phyloP scores from a whole-genome alignment of 176 grass and related monocot species.

The Calamus simplicifolius region DNA sequence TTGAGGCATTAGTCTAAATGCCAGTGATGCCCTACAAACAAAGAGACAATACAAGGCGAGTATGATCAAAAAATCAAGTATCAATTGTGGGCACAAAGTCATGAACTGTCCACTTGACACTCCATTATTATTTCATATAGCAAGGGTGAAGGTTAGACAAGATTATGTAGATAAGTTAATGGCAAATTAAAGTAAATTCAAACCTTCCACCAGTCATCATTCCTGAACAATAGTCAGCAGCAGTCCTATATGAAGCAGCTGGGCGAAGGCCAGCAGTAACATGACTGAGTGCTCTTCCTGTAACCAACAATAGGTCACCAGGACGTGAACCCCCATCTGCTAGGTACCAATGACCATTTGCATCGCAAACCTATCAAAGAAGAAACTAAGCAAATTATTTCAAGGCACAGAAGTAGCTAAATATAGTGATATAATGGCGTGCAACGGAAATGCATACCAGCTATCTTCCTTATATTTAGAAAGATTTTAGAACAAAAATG shows the following conservation, averaged over 20 bases:
- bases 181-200: conserved; percentile 7
- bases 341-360: conserved; percentile 73
- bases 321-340: conserved; percentile 39
- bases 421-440: no score
- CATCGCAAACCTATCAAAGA: conserved; percentile 63
- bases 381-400: conserved; percentile 22
- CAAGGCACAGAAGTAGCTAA: not conserved
- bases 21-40: conserved; percentile 59
- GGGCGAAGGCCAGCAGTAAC: conserved; percentile 59
- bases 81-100: no score
- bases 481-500: no score
- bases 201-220: conserved; percentile 12
- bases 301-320: conserved; percentile 49
- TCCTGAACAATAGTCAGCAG: conserved; percentile 26
- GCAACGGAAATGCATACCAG: no score
- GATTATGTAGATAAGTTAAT: not conserved
- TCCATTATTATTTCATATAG: no score
- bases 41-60: not conserved
- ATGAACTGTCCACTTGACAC: no score
- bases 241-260: conserved; percentile 39
- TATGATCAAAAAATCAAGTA: not conserved
- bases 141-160: no score
- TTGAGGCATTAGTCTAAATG: conserved; percentile 68
- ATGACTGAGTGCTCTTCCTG: conserved; percentile 61
- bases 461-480: no score